phyloP scores from a whole-genome alignment of 805 yeast genomes.

The Wickerhamomyces alni region DNA sequence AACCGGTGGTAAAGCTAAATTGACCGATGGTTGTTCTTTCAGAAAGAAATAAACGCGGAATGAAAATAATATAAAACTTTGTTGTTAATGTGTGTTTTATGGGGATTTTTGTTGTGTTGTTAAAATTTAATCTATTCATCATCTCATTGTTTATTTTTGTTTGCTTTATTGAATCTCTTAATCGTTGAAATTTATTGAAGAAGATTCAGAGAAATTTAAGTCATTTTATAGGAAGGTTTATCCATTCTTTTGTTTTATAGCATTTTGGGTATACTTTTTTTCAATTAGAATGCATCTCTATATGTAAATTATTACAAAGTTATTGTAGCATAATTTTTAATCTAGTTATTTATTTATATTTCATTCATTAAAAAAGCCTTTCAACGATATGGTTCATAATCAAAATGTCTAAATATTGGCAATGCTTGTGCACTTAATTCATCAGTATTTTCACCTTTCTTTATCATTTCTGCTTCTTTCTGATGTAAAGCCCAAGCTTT shows the following conservation, averaged over 20 bases:
- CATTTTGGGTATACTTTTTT: neutral
- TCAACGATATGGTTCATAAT: conserved; percentile 2
- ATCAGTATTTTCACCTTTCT: conserved; percentile 17
- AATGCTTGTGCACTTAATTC: conserved; percentile 23
- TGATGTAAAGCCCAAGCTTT: conserved; percentile 23
- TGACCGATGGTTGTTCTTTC: conserved; percentile 99
- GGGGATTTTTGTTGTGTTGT: neutral
- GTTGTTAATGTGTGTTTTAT: neutral
- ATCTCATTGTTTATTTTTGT: neutral
- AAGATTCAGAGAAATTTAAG: neutral
- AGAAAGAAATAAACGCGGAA: conserved; percentile 96
- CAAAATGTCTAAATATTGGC: conserved; percentile 30
- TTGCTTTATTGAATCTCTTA: neutral
- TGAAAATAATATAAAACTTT: neutral
- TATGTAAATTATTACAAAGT: neutral
- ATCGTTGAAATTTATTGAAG: neutral
- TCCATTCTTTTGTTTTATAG: neutral
- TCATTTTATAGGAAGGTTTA: neutral
- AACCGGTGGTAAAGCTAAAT: conserved; percentile 99
- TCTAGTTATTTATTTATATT: too few species aligned
- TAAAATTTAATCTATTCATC: neutral
- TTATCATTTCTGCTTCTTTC: conserved; percentile 21
- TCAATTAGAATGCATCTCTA: conserved; percentile 1
- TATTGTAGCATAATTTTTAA: too few species aligned
- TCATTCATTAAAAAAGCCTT: too few species aligned